phyloP scores from a whole-genome alignment of 2,329 filamentous ascomycete species.

The Dactylellina parvicollis region DNA sequence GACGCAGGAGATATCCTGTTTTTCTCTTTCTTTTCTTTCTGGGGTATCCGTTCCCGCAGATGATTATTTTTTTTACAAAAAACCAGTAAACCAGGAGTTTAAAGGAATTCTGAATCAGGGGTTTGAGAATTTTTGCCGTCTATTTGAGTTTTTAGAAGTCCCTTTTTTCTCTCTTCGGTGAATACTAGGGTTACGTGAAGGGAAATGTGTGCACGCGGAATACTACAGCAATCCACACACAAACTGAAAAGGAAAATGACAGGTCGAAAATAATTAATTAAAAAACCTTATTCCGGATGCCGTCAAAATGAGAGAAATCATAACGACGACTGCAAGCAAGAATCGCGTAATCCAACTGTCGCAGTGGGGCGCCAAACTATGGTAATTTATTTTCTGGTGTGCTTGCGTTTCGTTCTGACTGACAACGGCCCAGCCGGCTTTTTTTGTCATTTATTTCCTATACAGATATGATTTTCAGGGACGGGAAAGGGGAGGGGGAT shows the following conservation, averaged over 20 bases:
- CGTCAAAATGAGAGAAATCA: no score
- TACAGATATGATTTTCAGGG: constrained; percentile 48
- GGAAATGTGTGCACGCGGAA: background rate
- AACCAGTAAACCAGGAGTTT: background rate
- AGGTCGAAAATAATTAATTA: no score
- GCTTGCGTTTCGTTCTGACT: background rate
- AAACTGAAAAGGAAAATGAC: no score
- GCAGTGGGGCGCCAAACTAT: background rate
- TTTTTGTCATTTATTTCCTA: background rate
- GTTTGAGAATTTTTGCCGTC: background rate
- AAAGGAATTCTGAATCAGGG: constrained; percentile 15
- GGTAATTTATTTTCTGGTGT: background rate
- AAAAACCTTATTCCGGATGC: no score
- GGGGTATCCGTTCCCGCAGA: no score
- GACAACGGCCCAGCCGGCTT: background rate
- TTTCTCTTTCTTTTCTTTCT: constrained; percentile 4
- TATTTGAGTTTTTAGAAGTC: background rate
- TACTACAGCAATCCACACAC: no score
- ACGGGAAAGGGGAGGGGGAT: no score
- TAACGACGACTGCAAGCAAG: constrained; percentile 26
- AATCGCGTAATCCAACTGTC: constrained; percentile 50
- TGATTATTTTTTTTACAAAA: no score
- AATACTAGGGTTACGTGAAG: background rate
- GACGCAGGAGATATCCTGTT: constrained; percentile 31
- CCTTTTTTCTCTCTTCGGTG: no score